Base-by-base conservation (phyloP, 805 yeast genomes). In the Zygotorulaspora sp. region DNA sequence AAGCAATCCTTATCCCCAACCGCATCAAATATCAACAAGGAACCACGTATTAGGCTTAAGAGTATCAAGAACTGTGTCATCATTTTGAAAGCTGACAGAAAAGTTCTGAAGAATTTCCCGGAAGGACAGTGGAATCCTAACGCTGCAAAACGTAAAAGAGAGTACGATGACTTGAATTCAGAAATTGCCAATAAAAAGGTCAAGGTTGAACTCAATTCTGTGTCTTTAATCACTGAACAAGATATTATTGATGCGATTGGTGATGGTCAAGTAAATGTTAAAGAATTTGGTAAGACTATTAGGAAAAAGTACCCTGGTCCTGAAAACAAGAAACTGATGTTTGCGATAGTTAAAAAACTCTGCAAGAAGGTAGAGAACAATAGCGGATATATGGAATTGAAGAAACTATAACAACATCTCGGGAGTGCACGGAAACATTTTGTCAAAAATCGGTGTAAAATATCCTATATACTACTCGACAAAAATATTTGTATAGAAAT, bases 81-180 rank as follows among this genome's bases (percentile, higher is more conserved):
- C 31, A 74, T 77, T 10, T 62, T 89, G 30, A 82, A 73, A 50
- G 83, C 88, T 1, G 77, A 83, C 5, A 69, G 74, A 10, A 68
- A 70, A 25, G 68, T 83, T 11, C 68, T 89, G 42, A 58, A 64
- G 12, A 73, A 73, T 24, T 87, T 88, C 64, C 92, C 92, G 2
- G 65, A 58, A 13, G 95, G 95, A 18, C 84, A 78, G 37, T 89
- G 96, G 96, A 81, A 81, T 61, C 90, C 96, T 15, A 59, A 61
- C 37, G 48, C 69, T 39, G 46, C 50, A 9, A 64, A 60, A 14
- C 68, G 49, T 35, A 57, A 47, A 45, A 58, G 58, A 38, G 65
- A 50, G 28, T 50, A 41, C 16, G 30, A 23, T 16, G 34, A 31
- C 1, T 29, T 49, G 7, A 16, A 29, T 2, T 58, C 47, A 1